Conservation (phyloP, 352 stramenopile species). For the Pythium grandisporangium region DNA sequence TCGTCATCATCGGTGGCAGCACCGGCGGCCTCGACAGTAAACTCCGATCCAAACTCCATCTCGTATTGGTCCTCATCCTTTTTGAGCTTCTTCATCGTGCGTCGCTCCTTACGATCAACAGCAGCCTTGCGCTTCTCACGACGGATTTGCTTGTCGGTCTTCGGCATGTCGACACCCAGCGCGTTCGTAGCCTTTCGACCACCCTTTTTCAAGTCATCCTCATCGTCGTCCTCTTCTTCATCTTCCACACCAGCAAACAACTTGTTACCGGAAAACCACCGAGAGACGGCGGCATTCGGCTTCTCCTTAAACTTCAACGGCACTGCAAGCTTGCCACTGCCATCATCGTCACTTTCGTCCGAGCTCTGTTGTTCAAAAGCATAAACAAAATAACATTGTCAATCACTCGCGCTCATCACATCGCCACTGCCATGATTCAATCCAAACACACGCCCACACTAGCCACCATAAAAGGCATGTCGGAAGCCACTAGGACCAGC, state of each 20-base stretch:
- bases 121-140: slow-evolving; percentile 96
- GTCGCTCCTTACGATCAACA: slow-evolving; percentile 86
- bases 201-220: slow-evolving; percentile 21
- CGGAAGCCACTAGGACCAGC: slow-evolving; percentile 73
- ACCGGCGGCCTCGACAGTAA: slow-evolving; percentile 33
- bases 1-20: slow-evolving; percentile 34
- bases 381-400: slow-evolving; percentile 7
- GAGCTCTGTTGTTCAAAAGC: slow-evolving; percentile 71
- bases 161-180: slow-evolving; percentile 85
- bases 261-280: slow-evolving; percentile 83
- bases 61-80: slow-evolving; percentile 83
- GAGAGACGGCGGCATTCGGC: slow-evolving; percentile 58
- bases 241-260: slow-evolving; percentile 70
- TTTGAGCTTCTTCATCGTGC: slow-evolving; percentile 62
- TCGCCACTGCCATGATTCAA: no score
- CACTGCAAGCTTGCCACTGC: slow-evolving; percentile 48
- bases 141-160: slow-evolving; percentile 98
- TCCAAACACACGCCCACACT: no score
- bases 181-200: slow-evolving; percentile 11
- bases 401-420: no score
- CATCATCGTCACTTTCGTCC: slow-evolving; percentile 47
- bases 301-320: slow-evolving; percentile 74
- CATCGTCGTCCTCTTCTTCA: no score
- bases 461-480: slow-evolving; percentile 23
- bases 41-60: slow-evolving; percentile 64